Evolutionary conservation across 2,329 filamentous ascomycete genomes (phyloP).

Genomic region (Polytolypa hystricis): DNA sequence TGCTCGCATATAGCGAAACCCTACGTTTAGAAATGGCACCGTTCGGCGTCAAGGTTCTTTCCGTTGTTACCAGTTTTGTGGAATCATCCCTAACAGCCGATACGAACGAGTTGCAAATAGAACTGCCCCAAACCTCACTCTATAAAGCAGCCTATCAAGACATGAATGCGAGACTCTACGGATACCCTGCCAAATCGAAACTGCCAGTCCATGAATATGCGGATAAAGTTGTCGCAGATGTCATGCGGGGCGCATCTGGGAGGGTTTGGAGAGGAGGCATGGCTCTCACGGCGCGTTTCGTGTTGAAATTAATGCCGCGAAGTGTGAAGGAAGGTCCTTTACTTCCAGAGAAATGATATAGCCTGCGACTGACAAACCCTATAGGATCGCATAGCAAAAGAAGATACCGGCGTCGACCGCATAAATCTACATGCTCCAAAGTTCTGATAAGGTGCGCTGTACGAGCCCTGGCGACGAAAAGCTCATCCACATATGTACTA

Average conservation of each 20-base stretch:
- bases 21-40: slow-evolving; percentile 21
- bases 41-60: slow-evolving; percentile 19
- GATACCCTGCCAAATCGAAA: not conserved
- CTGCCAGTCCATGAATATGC: slow-evolving; percentile 3
- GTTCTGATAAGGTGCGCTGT: too few species aligned
- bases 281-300: not conserved
- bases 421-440: too few species aligned
- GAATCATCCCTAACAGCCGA: too few species aligned
- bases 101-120: too few species aligned
- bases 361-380: too few species aligned
- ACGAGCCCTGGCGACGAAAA: too few species aligned
- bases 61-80: slow-evolving; percentile 13
- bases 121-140: slow-evolving; percentile 1
- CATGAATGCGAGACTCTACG: not conserved
- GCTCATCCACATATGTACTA: too few species aligned
- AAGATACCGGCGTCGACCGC: too few species aligned
- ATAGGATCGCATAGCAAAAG: too few species aligned
- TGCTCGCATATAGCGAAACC: slow-evolving; percentile 15
- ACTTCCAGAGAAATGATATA: too few species aligned
- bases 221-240: not conserved
- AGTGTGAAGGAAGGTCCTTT: too few species aligned
- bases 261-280: not conserved
- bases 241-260: not conserved
- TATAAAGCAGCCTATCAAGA: not conserved
- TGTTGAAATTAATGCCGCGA: too few species aligned